phyloP scores from a whole-genome alignment of 495 filamentous ascomycete species.

The Penicillium samsonianum region DNA sequence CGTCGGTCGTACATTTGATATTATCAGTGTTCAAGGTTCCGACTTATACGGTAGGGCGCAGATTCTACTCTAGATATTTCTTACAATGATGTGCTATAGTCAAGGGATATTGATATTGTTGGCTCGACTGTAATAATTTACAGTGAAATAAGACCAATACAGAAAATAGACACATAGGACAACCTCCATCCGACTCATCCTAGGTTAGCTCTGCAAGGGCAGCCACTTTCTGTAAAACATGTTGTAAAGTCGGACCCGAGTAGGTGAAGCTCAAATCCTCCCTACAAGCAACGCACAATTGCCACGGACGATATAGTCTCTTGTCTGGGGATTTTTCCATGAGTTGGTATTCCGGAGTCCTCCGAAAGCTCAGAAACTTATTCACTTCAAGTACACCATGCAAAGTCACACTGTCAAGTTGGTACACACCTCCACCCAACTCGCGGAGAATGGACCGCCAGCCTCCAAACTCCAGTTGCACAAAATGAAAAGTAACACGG shows the following conservation, averaged over 20 bases:
- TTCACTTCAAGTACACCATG: background rate
- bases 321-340: background rate
- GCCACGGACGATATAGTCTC: background rate
- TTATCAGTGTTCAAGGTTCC: too few relatives aligned
- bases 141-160: background rate
- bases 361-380: background rate
- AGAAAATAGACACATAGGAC: background rate
- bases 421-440: background rate
- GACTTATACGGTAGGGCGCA: too few relatives aligned
- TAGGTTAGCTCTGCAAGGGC: background rate
- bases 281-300: background rate
- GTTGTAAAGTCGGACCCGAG: background rate
- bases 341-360: background rate
- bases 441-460: background rate
- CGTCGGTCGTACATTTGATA: too few relatives aligned
- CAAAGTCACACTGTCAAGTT: background rate
- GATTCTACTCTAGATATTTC: too few relatives aligned
- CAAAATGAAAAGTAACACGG: background rate
- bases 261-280: background rate
- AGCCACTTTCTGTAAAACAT: background rate
- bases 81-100: background rate
- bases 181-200: background rate
- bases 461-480: background rate
- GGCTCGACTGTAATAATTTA: background rate
- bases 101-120: background rate